These are phyloP conservation scores for Jatropha podagrica DNA, from an alignment of 441 rosid species.

Conservation along the genomic window DNA sequence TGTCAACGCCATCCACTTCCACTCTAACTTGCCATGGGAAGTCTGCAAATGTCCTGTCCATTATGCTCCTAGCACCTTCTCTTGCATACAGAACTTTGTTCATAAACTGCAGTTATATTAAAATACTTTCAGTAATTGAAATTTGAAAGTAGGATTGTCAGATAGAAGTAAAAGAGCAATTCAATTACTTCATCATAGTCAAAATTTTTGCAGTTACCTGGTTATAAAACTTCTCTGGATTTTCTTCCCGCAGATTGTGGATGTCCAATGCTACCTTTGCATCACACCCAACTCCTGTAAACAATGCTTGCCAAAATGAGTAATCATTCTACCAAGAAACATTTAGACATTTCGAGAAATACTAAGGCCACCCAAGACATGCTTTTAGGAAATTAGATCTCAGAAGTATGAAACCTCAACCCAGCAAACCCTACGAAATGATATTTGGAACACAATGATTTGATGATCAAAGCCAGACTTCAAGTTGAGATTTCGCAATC, in stretches of 20 bases:
- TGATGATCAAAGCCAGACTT: neutral
- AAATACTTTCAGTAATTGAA: constrained; percentile 28
- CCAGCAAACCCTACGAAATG: neutral
- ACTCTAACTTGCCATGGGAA: constrained; percentile 94
- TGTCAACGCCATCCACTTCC: constrained; percentile 87
- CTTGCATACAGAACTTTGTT: constrained; percentile 96
- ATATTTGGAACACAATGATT: neutral
- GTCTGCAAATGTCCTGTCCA: constrained; percentile 93
- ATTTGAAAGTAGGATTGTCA: neutral
- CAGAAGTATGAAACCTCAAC: neutral
- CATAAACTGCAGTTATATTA: constrained; percentile 74
- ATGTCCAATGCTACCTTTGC: constrained; percentile 98
- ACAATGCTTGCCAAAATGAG: constrained; percentile 17
- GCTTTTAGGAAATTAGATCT: neutral
- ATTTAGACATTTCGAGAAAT: neutral
- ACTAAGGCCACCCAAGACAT: neutral
- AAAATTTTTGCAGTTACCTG: constrained; percentile 45
- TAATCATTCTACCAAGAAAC: constrained; percentile 8
- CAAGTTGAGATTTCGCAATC: neutral
- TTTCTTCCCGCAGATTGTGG: constrained; percentile 92
- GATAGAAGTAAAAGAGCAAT: neutral
- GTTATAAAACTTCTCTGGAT: constrained; percentile 88
- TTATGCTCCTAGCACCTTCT: constrained; percentile 95
- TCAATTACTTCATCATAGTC: too few relatives aligned
- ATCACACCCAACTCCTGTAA: constrained; percentile 92